Conservation (phyloP, 2,329 filamentous ascomycete species). For the Neospermospora avenae region DNA sequence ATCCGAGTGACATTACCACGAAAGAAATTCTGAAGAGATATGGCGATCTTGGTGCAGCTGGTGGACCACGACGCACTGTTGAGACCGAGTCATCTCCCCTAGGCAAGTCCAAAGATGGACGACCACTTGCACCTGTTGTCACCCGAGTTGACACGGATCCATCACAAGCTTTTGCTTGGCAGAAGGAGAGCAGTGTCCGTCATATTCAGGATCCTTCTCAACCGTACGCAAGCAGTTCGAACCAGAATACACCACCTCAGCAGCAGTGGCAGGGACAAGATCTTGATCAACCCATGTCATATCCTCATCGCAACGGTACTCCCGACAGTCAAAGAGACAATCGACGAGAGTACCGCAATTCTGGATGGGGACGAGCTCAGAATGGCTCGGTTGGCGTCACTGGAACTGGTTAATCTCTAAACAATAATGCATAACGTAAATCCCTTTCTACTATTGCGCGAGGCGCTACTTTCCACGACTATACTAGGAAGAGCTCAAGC, state of each 20-base stretch:
- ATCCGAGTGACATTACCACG: slow-evolving; percentile 82
- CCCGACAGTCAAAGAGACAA: slow-evolving; percentile 33
- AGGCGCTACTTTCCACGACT: slow-evolving; percentile 18
- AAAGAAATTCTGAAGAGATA: slow-evolving; percentile 97
- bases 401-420: slow-evolving; percentile 28
- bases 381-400: slow-evolving; percentile 36
- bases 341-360: slow-evolving; percentile 34
- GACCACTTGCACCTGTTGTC: slow-evolving; percentile 50
- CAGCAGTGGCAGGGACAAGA: slow-evolving; percentile 43
- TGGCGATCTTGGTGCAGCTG: slow-evolving; percentile 63
- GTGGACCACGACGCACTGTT: slow-evolving; percentile 55
- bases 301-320: slow-evolving; percentile 31
- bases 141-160: slow-evolving; percentile 84
- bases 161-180: slow-evolving; percentile 64
- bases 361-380: slow-evolving; percentile 35
- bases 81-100: slow-evolving; percentile 53
- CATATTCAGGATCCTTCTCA: slow-evolving; percentile 64
- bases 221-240: slow-evolving; percentile 38
- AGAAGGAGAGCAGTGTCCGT: slow-evolving; percentile 79
- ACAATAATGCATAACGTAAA: slow-evolving; percentile 26
- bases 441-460: slow-evolving; percentile 22
- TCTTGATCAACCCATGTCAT: slow-evolving; percentile 29
- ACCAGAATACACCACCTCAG: slow-evolving; percentile 48
- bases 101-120: slow-evolving; percentile 52
- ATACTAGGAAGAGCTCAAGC: slow-evolving; percentile 11